Base-by-base conservation (phyloP, 139 green algal species). In the Deuterostichococcus epilithicus region DNA sequence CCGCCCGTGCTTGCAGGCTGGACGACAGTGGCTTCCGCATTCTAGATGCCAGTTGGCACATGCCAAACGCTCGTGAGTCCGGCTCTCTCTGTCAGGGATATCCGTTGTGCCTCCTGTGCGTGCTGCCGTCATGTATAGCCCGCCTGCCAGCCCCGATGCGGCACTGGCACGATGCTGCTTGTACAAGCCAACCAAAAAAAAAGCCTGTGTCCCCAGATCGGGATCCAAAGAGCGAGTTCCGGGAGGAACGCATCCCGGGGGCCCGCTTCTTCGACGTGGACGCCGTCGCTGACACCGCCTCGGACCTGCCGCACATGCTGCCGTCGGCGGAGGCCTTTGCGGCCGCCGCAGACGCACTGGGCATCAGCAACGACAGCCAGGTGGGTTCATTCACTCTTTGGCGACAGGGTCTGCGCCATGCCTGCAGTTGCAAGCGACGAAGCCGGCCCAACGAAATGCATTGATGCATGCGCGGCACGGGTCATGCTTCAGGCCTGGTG, bases 271-370 rank as follows among this genome's bases (percentile, higher is more conserved):
- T 92, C 76, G 90, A 95, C 78, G 70, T 94, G 13, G 87, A 94
- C 68, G 82, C 78, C 0, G 80, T 94, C 1, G 45, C 82, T 6
- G 80, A 85, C 70, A 70, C 60, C 30, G 45, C 39, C 60, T 75
- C 30, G 15, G 36, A 45, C 23, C 80, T 96, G 58, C 94, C 92
- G 0, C 92, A 97, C 86, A 97, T 96, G 92, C 84, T 97, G 73
- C 93, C 92, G 13, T 81, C 83, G 0, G 80, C 75, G 32, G 33
- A 20, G 23, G 70, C 69, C 1, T 98, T 99, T 88, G 87, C 86
- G 0, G 93, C 91, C 6, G 94, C 93, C 3, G 85, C 88, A 45
- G 88, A 97, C 66, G 90, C 88, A 0, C 82, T 99, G 34, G 88
- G 88, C 66, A 89, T 99, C 26, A 77, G 35, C 32, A 83, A 84